Conservation (phyloP, 306 rosid genomes). For the Acacia melanoxylon region DNA sequence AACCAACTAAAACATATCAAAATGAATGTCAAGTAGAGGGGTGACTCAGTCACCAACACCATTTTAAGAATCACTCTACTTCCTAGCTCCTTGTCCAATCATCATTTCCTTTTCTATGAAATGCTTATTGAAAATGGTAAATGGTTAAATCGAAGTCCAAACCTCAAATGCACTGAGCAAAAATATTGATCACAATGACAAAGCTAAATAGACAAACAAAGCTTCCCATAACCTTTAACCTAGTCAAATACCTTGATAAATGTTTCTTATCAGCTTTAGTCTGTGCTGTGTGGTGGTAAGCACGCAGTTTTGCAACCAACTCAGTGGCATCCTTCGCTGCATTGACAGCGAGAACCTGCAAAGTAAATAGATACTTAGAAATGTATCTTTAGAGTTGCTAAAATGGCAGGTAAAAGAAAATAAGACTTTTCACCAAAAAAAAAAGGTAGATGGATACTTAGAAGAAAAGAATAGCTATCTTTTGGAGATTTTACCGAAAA, state of each 20-base stretch:
- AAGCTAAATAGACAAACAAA: not conserved
- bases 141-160: not conserved
- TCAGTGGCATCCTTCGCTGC: slow-evolving; percentile 99
- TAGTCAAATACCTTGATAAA: slow-evolving; percentile 65
- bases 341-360: slow-evolving; percentile 92
- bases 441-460: not conserved
- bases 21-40: not conserved
- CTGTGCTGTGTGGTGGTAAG: slow-evolving; percentile 87
- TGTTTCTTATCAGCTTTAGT: slow-evolving; percentile 89
- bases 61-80: no score
- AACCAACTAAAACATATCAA: not conserved
- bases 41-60: no score
- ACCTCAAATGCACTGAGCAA: not conserved
- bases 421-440: not conserved
- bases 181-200: not conserved
- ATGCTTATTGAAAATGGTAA: not conserved
- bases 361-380: slow-evolving; percentile 28
- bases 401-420: not conserved
- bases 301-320: slow-evolving; percentile 74
- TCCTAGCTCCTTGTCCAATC: no score
- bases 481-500: not conserved
- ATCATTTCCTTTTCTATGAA: no score
- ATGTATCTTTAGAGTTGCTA: not conserved
- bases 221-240: not conserved
- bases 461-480: not conserved